Evolutionary conservation across 2,329 filamentous ascomycete species (phyloP), one percentile per base, ranked within the genome.

Genomic region (Graphilbum fragrans): DNA sequence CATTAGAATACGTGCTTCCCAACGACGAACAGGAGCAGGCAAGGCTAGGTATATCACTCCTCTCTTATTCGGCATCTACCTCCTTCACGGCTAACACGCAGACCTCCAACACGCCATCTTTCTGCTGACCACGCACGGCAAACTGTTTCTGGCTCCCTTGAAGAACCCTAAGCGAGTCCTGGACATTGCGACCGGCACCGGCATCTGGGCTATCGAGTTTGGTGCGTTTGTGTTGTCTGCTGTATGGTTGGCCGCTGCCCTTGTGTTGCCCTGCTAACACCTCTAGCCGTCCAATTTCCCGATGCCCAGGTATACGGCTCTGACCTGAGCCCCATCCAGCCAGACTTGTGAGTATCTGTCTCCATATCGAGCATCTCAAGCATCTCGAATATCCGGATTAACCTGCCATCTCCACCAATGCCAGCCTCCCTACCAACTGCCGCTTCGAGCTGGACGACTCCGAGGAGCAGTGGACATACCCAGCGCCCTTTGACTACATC

Each of bases 191-290:
- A 71, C 67, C 1, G 69, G 71, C 46, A 71, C 70, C 29, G 69
- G 69, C 35, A 75, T 75, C 57, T 82, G 79, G 79, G 74, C 77
- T 16, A 77, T 84, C 44, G 35, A 29, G 23, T 38, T 42, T 12
- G 40, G 40, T 42, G 34, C 8, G 25, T 29, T 29, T 14, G 8
- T 8, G 25, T 29, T 14, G 25, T 37, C 21, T 14, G n/a, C n/a
- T n/a, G n/a, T n/a, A n/a, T n/a, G n/a, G n/a, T n/a, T 36, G 10
- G 34, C 32, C 8, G 32, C 8, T 34, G 32, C 32, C 7, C 9
- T 8, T n/a, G 7, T 37, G 5, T 6, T 21, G 5, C n/a, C 20
- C 9, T 23, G n/a, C 35, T 37, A 14, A 37, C 35, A 9, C 8
- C 10, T 9, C 16, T 21, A 37, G 35, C 35, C 14, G 11, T 20